Evolutionary conservation across 2,329 filamentous ascomycete genomes (phyloP).

Genomic region (Apiospora arundinis): DNA sequence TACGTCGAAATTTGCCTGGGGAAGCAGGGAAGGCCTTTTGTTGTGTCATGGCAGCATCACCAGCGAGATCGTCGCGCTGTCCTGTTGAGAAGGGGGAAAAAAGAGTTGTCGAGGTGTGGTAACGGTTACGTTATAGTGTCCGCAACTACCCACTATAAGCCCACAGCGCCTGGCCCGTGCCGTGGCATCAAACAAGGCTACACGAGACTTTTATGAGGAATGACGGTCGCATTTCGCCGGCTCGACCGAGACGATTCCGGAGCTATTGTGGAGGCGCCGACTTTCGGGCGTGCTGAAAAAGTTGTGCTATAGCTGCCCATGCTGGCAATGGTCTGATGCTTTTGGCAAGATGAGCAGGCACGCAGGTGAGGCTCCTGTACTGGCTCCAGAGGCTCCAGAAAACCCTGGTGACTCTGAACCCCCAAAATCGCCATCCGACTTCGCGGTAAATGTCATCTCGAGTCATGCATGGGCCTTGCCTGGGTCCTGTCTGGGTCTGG

Average conservation of each 20-base stretch:
- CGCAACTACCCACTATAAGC: not conserved
- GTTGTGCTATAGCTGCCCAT: not conserved
- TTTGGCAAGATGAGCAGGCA: conserved; percentile 7
- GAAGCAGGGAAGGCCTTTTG: not conserved
- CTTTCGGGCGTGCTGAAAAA: conserved; percentile 3
- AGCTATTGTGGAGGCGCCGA: conserved; percentile 7
- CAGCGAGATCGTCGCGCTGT: not conserved
- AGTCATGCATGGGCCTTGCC: not conserved
- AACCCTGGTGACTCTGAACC: not conserved
- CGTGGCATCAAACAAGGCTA: conserved; percentile 14
- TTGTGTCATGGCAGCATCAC: conserved; percentile 9
- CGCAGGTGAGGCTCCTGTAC: too few relatives aligned
- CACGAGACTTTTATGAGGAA: not conserved
- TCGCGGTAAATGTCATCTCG: not conserved
- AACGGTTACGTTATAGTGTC: conserved; percentile 15
- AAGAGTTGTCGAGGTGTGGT: not conserved
- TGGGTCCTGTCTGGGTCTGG: conserved; percentile 3
- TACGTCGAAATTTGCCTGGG: conserved; percentile 4
- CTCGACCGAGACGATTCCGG: not conserved
- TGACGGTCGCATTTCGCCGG: conserved; percentile 12
- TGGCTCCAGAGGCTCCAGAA: not conserved
- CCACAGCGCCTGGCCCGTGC: conserved; percentile 8
- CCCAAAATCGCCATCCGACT: not conserved
- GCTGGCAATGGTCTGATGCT: not conserved
- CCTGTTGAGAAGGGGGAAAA: not conserved